These are phyloP conservation scores for Neonectria neomacrospora DNA, from an alignment of 2,329 filamentous ascomycete species.

Conservation along the genomic window DNA sequence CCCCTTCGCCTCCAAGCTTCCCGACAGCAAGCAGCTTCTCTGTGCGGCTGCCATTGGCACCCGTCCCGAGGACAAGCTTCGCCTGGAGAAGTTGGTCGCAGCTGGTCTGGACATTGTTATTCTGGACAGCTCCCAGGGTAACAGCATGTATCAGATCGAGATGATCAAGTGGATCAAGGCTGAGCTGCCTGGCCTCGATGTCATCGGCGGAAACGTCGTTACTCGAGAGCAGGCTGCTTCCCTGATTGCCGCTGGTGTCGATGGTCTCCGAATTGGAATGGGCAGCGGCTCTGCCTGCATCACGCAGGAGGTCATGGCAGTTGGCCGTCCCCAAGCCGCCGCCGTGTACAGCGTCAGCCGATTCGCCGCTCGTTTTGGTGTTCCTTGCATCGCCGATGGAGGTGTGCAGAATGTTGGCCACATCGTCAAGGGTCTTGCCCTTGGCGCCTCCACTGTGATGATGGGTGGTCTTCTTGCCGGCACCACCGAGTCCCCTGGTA, in stretches of 20 bases:
- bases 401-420: slow-evolving; percentile 99
- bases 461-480: slow-evolving; percentile 98
- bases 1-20: slow-evolving; percentile 94
- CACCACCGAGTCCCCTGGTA: slow-evolving; percentile 96
- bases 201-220: slow-evolving; percentile 98
- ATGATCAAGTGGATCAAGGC: slow-evolving; percentile 98
- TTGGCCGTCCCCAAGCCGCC: slow-evolving; percentile 94
- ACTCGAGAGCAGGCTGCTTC: slow-evolving; percentile 94
- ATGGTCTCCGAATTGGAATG: slow-evolving; percentile 98
- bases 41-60: slow-evolving; percentile 96
- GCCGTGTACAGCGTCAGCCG: slow-evolving; percentile 89
- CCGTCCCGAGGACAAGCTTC: slow-evolving; percentile 88
- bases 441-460: slow-evolving; percentile 97
- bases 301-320: slow-evolving; percentile 99
- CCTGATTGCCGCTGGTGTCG: slow-evolving; percentile 92
- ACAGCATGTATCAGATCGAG: slow-evolving; percentile 98
- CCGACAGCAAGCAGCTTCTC: slow-evolving; percentile 96
- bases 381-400: slow-evolving; percentile 97
- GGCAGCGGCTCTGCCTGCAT: slow-evolving; percentile 98
- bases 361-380: slow-evolving; percentile 92
- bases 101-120: slow-evolving; percentile 96
- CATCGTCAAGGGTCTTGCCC: slow-evolving; percentile 96
- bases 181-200: slow-evolving; percentile 85
- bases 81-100: slow-evolving; percentile 88
- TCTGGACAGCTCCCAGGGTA: slow-evolving; percentile 96